Percentiles rank a stretch among this genome's conserved stretches.
These are phyloP conservation scores for Ramaria sp. DNA, from an alignment of 768 basidiomycete genomes.

Conservation along the genomic window DNA sequence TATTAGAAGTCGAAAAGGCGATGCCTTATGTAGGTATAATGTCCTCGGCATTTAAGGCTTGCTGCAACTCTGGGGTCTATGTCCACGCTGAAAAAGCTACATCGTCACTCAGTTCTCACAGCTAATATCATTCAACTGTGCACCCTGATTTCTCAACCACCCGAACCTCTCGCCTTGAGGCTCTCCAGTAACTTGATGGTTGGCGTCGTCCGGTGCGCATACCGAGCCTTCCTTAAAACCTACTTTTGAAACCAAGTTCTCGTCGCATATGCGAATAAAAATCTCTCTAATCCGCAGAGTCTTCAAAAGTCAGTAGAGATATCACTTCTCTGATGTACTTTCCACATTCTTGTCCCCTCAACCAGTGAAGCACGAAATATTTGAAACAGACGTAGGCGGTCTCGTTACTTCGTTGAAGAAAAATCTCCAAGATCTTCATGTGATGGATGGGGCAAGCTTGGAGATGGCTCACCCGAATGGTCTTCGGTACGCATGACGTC, in stretches of 20 bases:
- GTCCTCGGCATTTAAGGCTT: constrained; percentile 49
- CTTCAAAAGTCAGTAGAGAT: constrained; percentile 32
- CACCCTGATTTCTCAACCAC: constrained; percentile 68
- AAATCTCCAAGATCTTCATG: constrained; percentile 56
- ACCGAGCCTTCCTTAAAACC: constrained; percentile 10
- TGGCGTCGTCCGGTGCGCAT: constrained; percentile 70
- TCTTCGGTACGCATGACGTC: constrained; percentile 36
- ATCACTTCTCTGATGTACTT: not conserved
- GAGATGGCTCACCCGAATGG: constrained; percentile 60
- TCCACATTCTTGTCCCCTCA: not conserved
- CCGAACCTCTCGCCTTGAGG: constrained; percentile 77
- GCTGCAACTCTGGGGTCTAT: constrained; percentile 85
- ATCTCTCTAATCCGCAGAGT: constrained; percentile 21
- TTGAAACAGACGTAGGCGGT: constrained; percentile 67
- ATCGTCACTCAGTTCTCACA: constrained; percentile 71
- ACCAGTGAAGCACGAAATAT: constrained; percentile 76
- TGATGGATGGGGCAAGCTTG: constrained; percentile 37
- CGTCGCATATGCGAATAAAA: not conserved
- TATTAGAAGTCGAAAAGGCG: not conserved
- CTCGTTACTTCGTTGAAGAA: constrained; percentile 75
- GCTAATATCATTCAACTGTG: constrained; percentile 80
- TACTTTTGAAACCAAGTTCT: constrained; percentile 11
- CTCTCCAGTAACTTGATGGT: constrained; percentile 85
- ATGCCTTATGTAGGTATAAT: not conserved
- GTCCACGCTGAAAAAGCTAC: constrained; percentile 76